Evolutionary conservation across 2,329 filamentous ascomycete species (phyloP).

Genomic region (Blastomyces parvus): DNA sequence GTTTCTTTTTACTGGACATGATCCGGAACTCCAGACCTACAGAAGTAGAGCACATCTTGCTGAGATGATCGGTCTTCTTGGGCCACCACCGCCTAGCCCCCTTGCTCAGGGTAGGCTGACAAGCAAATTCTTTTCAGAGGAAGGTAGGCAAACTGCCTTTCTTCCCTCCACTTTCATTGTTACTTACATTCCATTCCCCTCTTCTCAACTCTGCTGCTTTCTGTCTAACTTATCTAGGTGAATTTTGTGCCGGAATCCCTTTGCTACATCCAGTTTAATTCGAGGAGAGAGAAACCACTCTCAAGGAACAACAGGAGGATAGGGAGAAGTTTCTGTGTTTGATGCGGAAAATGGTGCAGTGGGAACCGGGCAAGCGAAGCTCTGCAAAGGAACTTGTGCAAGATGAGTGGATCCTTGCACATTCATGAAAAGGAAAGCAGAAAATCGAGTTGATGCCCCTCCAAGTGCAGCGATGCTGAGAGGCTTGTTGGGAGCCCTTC

Average conservation of each 20-base stretch:
- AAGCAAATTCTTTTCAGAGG: conserved; percentile 34
- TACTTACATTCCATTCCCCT: conserved; percentile 9
- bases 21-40: conserved; percentile 33
- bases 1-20: conserved; percentile 37
- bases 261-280: conserved; percentile 24
- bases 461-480: too few relatives aligned
- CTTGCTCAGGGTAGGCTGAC: conserved; percentile 25
- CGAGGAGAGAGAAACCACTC: conserved; percentile 29
- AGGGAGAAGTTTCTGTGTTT: conserved; percentile 25
- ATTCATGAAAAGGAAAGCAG: too few relatives aligned
- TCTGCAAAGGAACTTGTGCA: conserved; percentile 23
- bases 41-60: conserved; percentile 40
- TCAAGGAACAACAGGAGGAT: conserved; percentile 24
- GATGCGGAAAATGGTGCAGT: conserved; percentile 31
- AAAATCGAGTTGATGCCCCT: too few relatives aligned
- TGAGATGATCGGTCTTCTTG: conserved; percentile 41
- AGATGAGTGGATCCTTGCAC: conserved; percentile 23
- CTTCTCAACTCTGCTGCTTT: neutral
- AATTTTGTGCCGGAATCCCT: conserved; percentile 19
- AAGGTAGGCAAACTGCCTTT: too few relatives aligned
- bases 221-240: conserved; percentile 17
- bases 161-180: conserved; percentile 14
- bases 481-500: too few relatives aligned
- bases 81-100: conserved; percentile 32
- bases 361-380: conserved; percentile 25